Percentiles rank a stretch among this genome's conserved stretches.
phyloP scores from a whole-genome alignment of 192 early-diverging fungal species.

The Glomus cerebriforme region DNA sequence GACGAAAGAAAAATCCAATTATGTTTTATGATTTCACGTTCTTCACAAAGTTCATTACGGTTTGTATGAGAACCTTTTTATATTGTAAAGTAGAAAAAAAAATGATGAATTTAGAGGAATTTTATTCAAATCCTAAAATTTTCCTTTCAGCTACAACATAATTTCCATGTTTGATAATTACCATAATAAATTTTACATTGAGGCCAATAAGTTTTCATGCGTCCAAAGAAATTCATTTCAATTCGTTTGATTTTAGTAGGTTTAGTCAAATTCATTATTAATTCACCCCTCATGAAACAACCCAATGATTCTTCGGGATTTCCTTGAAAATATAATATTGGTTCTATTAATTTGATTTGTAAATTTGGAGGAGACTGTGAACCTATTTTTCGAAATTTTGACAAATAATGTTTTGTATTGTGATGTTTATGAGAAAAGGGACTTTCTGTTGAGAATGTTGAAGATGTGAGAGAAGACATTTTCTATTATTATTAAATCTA shows the following conservation, averaged over 20 bases:
- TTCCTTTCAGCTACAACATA: no score
- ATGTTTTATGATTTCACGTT: not conserved
- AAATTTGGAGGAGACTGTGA: not conserved
- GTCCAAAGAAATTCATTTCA: slow-evolving; percentile 51
- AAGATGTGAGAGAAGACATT: no score
- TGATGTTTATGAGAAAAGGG: no score
- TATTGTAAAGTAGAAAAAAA: no score
- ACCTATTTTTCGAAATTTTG: not conserved
- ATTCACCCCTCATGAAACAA: slow-evolving; percentile 52
- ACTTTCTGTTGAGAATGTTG: no score
- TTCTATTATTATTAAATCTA: no score
- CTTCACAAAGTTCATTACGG: not conserved
- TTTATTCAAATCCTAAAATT: no score
- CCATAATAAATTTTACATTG: slow-evolving; percentile 46
- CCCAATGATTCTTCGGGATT: slow-evolving; percentile 43
- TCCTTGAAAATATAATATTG: slow-evolving; percentile 34
- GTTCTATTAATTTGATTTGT: slow-evolving; percentile 15
- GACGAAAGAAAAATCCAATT: not conserved
- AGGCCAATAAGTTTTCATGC: slow-evolving; percentile 44
- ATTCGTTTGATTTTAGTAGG: slow-evolving; percentile 53
- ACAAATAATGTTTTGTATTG: no score
- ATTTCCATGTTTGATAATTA: slow-evolving; percentile 32
- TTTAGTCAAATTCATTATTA: slow-evolving; percentile 53
- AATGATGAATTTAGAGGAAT: not conserved
- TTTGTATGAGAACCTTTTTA: not conserved